These are phyloP conservation scores for Zarea fungicola DNA, from an alignment of 2,329 filamentous ascomycete genomes.

Conservation along the genomic window DNA sequence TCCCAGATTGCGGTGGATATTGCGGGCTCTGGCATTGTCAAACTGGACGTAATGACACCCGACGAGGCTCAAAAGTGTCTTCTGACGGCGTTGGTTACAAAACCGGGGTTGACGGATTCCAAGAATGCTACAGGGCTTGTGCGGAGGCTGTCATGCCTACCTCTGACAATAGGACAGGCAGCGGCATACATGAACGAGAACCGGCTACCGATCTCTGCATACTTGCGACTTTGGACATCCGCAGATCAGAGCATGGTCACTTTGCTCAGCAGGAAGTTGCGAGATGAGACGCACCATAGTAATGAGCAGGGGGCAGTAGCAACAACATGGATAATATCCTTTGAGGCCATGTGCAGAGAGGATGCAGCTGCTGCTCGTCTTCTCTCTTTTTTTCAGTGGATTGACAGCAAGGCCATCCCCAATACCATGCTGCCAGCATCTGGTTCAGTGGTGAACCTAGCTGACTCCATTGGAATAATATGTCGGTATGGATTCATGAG, in stretches of 20 bases:
- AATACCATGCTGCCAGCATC: slow-evolving; percentile 25
- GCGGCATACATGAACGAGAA: slow-evolving; percentile 35
- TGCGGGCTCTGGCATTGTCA: slow-evolving; percentile 15
- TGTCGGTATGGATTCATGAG: slow-evolving; percentile 27
- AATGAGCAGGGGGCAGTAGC: slow-evolving; percentile 29
- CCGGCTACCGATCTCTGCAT: slow-evolving; percentile 22
- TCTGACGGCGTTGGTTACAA: background rate
- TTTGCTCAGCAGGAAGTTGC: slow-evolving; percentile 22
- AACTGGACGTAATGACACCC: slow-evolving; percentile 18
- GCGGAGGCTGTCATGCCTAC: slow-evolving; percentile 29
- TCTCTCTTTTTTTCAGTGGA: slow-evolving; percentile 35
- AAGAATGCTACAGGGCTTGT: slow-evolving; percentile 11
- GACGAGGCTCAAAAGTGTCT: slow-evolving; percentile 1
- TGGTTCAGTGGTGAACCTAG: slow-evolving; percentile 16
- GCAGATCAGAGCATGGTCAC: slow-evolving; percentile 23
- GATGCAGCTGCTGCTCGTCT: slow-evolving; percentile 29
- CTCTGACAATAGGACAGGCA: slow-evolving; percentile 34
- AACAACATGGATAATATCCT: slow-evolving; percentile 34
- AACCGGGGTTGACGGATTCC: background rate
- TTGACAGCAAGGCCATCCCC: slow-evolving; percentile 34
- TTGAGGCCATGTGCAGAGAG: slow-evolving; percentile 28
- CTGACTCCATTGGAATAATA: slow-evolving; percentile 24
- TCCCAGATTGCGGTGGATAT: slow-evolving; percentile 25
- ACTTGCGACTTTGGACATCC: slow-evolving; percentile 26
- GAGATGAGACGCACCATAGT: slow-evolving; percentile 28